A percentile compares a stretch with the other conserved stretches of the same genome.
phyloP scores from a whole-genome alignment of 305 asterid species.

The Fraxinus sp. region DNA sequence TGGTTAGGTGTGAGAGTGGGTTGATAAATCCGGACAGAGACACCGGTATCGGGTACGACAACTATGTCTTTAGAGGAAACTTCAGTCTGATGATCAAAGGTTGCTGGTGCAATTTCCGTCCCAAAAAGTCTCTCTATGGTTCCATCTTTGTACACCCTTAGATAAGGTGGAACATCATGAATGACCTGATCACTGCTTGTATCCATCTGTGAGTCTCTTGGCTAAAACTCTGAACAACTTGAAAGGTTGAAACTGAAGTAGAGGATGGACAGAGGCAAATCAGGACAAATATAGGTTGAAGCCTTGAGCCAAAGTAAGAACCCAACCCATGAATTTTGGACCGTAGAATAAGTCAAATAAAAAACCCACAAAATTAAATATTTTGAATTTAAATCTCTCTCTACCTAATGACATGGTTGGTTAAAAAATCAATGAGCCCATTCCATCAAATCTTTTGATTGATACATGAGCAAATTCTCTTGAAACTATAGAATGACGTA shows the following conservation, averaged over 20 bases:
- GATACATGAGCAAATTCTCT: neutral
- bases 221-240: neutral
- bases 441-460: neutral
- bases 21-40: slow-evolving; percentile 57
- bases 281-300: neutral
- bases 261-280: neutral
- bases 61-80: slow-evolving; percentile 59
- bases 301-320: neutral
- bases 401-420: neutral
- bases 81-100: slow-evolving; percentile 39
- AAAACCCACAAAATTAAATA: neutral
- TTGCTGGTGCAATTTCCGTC: slow-evolving; percentile 40
- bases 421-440: neutral
- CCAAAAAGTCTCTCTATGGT: slow-evolving; percentile 52
- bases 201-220: slow-evolving; percentile 21
- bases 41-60: slow-evolving; percentile 34
- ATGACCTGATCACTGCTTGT: slow-evolving; percentile 17
- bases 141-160: slow-evolving; percentile 59
- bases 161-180: slow-evolving; percentile 54
- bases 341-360: neutral
- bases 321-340: neutral
- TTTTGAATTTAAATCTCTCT: neutral
- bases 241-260: neutral
- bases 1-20: slow-evolving; percentile 26
- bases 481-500: neutral